phyloP scores from a whole-genome alignment of 2,329 filamentous ascomycete species.

The Hypoxylon sp. region DNA sequence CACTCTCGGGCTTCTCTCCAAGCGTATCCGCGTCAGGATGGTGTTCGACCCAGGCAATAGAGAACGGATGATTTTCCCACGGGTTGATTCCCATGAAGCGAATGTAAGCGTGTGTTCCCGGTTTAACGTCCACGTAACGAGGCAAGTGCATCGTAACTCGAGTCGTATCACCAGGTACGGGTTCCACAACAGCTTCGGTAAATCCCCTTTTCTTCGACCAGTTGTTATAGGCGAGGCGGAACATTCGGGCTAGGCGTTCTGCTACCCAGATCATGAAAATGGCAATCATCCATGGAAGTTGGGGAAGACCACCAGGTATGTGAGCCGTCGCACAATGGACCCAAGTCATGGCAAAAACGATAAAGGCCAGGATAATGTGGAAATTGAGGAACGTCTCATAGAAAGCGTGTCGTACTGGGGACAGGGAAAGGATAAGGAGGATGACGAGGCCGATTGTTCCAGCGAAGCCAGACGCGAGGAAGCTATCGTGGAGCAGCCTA shows the following conservation, averaged over 20 bases:
- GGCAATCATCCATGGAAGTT: slow-evolving; percentile 81
- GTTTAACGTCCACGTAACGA: slow-evolving; percentile 74
- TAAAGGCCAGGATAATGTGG: slow-evolving; percentile 82
- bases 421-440: slow-evolving; percentile 79
- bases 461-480: slow-evolving; percentile 76
- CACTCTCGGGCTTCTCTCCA: slow-evolving; percentile 56
- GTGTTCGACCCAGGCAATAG: slow-evolving; percentile 80
- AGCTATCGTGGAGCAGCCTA: slow-evolving; percentile 70
- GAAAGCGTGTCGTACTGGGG: slow-evolving; percentile 90
- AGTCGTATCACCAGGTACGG: slow-evolving; percentile 77
- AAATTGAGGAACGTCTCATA: slow-evolving; percentile 96
- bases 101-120: slow-evolving; percentile 82
- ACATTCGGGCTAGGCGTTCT: slow-evolving; percentile 76
- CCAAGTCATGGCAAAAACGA: slow-evolving; percentile 80
- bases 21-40: slow-evolving; percentile 58
- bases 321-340: slow-evolving; percentile 80
- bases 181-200: slow-evolving; percentile 76
- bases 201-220: slow-evolving; percentile 68
- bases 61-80: slow-evolving; percentile 85
- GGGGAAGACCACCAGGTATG: slow-evolving; percentile 76
- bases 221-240: slow-evolving; percentile 76
- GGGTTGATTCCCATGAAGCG: slow-evolving; percentile 76
- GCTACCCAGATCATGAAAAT: slow-evolving; percentile 82
- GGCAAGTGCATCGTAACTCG: slow-evolving; percentile 79
- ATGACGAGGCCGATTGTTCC: slow-evolving; percentile 73